Evolutionary conservation across 306 rosid genomes (phyloP), one percentile per base, ranked within the genome.

Genomic region (Geum urbanum): DNA sequence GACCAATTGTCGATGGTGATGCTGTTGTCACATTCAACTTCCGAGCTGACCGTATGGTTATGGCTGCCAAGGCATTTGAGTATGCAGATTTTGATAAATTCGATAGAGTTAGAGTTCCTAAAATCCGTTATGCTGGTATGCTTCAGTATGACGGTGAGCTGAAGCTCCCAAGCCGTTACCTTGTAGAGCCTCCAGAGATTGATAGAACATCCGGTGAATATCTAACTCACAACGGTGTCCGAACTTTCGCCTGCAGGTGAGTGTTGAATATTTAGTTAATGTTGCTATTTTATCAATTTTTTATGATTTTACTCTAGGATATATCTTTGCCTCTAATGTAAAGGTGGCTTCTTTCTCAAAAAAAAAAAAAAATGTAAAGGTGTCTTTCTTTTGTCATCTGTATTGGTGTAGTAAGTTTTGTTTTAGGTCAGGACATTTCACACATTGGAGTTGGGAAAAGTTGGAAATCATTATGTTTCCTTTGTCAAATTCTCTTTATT

Each of bases 121-220:
- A 95, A 78, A 89, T 95, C 50, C 97, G 57, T 54, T 95, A 91
- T 74, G 96, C 97, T 80, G 99, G 99, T 60, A 91, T 95, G 99
- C 97, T 95, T 72, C 88, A 91, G 76, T 95, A 95, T 79, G 99
- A 95, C 50, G 99, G 99, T 66, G 97, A 95, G 80, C 76, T 95
- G 92, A 89, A 91, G 89, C 95, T 95, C 72, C 99, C 99, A 40
- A 84, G 58, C 72, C 85, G 74, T 35, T 95, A 95, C 88, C 97
- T 95, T 80, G 99, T 95, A 66, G 80, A 90, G 32, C 99, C 99
- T 52, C 99, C 99, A 35, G 95, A 87, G 82, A 95, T 95, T 6
- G 99, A 95, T 0, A 87, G 97, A 87, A 95, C 99, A 35, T 95
- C 99, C 71, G 99, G 99, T 64, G 99, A 95, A 91, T 95, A 91